A percentile compares a stretch with the other conserved stretches of the same genome.
Conservation (phyloP, 2,329 filamentous ascomycete species). For the Immersiporthe knoxdaviesiana region DNA sequence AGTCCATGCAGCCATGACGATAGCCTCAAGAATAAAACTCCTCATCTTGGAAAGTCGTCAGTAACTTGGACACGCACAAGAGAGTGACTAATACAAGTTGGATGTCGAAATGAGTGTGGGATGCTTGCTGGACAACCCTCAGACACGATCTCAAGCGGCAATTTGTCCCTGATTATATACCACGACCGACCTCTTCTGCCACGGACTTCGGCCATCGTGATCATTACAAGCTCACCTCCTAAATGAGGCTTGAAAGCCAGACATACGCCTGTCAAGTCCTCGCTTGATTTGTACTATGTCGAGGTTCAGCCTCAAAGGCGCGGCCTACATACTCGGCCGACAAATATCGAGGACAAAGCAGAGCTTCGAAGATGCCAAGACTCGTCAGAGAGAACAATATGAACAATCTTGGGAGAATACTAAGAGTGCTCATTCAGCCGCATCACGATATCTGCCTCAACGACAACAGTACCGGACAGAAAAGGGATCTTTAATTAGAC, state of each 20-base stretch:
- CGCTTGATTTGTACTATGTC: background rate
- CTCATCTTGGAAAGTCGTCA: background rate
- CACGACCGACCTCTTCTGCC: background rate
- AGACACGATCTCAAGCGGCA: background rate
- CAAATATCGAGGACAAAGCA: background rate
- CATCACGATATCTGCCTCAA: background rate
- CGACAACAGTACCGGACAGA: background rate
- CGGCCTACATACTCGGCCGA: background rate
- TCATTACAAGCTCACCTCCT: background rate
- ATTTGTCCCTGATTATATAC: background rate
- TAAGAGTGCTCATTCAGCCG: background rate
- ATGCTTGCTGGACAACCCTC: background rate
- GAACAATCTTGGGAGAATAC: background rate
- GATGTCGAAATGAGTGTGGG: background rate
- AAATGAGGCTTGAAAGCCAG: background rate
- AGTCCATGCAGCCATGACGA: background rate
- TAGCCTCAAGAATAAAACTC: background rate
- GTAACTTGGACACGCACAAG: background rate
- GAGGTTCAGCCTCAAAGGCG: background rate
- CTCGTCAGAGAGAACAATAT: background rate
- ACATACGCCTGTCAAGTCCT: background rate
- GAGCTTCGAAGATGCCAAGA: background rate
- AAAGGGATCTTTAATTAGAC: background rate
- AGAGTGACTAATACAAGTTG: conserved; percentile 5
- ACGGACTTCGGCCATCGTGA: background rate